Evolutionary conservation across 2,329 filamentous ascomycete genomes (phyloP).

Genomic region (Chaetomiaceae sp.): DNA sequence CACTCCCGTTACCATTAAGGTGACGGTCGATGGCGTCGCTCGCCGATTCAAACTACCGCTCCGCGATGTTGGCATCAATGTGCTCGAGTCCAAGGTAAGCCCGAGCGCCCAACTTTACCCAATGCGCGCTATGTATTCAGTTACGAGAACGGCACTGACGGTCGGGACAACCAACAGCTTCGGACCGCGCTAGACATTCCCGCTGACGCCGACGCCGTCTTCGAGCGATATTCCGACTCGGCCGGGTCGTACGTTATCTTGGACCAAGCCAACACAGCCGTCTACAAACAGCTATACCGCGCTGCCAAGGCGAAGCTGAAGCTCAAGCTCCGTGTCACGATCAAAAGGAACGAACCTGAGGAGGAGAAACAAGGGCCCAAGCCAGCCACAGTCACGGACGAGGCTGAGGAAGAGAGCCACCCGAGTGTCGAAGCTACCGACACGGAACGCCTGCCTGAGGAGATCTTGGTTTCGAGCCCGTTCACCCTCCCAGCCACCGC

Average conservation of each 20-base stretch:
- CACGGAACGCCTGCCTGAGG: conserved; percentile 1
- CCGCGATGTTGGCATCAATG: conserved; percentile 69
- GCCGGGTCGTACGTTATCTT: conserved; percentile 75
- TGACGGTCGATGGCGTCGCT: conserved; percentile 69
- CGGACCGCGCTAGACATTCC: conserved; percentile 64
- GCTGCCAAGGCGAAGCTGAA: conserved; percentile 98
- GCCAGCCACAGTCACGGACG: neutral
- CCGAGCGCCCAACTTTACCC: conserved; percentile 6
- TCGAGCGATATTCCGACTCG: conserved; percentile 96
- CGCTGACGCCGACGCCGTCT: conserved; percentile 56
- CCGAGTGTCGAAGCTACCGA: conserved; percentile 29
- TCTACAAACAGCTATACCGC: conserved; percentile 95
- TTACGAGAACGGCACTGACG: neutral
- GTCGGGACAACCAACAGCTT: conserved; percentile 54
- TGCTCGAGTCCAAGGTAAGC: conserved; percentile 81
- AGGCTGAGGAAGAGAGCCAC: conserved; percentile 23
- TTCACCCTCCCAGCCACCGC: no score
- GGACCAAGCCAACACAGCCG: conserved; percentile 68
- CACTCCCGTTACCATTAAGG: conserved; percentile 79
- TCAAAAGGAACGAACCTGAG: conserved; percentile 32
- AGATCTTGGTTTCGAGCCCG: no score
- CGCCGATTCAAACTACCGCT: conserved; percentile 87
- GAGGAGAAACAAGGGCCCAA: neutral
- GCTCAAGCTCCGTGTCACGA: conserved; percentile 76
- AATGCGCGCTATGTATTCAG: neutral